Base-by-base conservation (phyloP, 2,329 filamentous ascomycete genomes). In the Scedosporium minutisporum region DNA sequence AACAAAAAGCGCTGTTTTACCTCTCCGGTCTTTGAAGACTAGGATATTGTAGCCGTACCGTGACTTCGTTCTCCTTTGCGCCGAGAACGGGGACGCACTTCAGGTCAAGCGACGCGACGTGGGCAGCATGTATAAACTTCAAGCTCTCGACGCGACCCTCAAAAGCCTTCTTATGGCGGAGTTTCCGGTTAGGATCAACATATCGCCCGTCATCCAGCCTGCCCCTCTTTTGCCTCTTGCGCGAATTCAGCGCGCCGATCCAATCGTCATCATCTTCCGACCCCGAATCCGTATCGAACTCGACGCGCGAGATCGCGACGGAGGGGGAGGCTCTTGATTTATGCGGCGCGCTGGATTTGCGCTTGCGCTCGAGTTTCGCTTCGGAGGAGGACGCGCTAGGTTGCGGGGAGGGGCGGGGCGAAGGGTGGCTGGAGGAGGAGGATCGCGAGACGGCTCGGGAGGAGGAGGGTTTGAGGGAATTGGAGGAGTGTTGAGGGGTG, bases 1-100 rank as follows among this genome's bases (percentile, higher is more conserved):
- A 58, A 57, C 61, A 58, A 65, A 42, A 62, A 62, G 48, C 57
- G 51, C 61, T 12, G 16, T 64, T 75, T 69, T 77, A 89, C 86
- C 81, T 85, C 75, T 95, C 90, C 61, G 83, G 82, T 59, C 81
- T 80, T 63, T 85, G 83, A 65, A 81, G 78, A 72, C 90, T 93
- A 9, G 95, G 93, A 74, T 97, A 97, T 73, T 95, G 90, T 67
- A 97, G 77, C 70, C 87, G 79, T 64, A 96, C 83, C 10, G 74
- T 77, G 6, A 86, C 79, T 63, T 85, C 81, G 64, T 85, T 78
- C 58, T 78, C 75, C 58, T 76, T 74, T 2, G 79, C 76, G 46
- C 78, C 77, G 64, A 82, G 75, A 12, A 80, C 78, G 1, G 79
- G 78, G 29, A 80, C 78, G 64, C 81, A 84, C 51, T 79, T 80